Evolutionary conservation across 495 filamentous ascomycete genomes (phyloP).

Genomic region (Trichoderma gamsii): DNA sequence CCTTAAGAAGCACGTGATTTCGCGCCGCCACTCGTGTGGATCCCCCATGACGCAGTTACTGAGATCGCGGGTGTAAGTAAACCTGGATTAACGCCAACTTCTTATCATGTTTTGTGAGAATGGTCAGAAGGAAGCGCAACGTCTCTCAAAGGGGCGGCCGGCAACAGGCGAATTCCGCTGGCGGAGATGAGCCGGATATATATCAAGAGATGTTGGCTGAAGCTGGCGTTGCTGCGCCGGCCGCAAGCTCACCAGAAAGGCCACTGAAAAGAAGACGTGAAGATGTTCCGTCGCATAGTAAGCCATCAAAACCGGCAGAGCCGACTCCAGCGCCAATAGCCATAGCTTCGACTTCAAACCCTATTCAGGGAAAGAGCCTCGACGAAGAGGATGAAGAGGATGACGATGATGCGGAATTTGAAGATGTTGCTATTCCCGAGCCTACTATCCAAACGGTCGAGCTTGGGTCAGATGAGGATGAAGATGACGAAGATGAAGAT

Average conservation of each 20-base stretch:
- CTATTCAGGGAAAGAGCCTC: slow-evolving; percentile 14
- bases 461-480: slow-evolving; percentile 26
- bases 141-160: background rate
- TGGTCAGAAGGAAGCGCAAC: slow-evolving; percentile 3
- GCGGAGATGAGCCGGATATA: slow-evolving; percentile 41
- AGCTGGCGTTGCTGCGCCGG: slow-evolving; percentile 40
- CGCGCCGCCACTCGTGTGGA: background rate
- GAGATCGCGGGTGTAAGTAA: background rate
- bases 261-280: slow-evolving; percentile 38
- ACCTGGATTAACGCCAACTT: background rate
- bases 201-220: slow-evolving; percentile 66
- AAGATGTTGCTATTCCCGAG: slow-evolving; percentile 30
- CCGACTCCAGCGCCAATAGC: slow-evolving; percentile 18
- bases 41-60: background rate
- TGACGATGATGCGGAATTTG: slow-evolving; percentile 31
- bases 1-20: slow-evolving; percentile 3
- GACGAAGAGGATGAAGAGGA: slow-evolving; percentile 27
- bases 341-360: slow-evolving; percentile 17
- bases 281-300: slow-evolving; percentile 4
- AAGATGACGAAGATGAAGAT: slow-evolving; percentile 32
- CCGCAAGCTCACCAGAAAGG: slow-evolving; percentile 23
- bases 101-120: background rate
- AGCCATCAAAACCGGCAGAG: background rate
- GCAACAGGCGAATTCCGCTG: slow-evolving; percentile 2
- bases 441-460: slow-evolving; percentile 27